These are phyloP conservation scores for Ballota nigra DNA, from an alignment of 257 asterid genomes.

Conservation along the genomic window DNA sequence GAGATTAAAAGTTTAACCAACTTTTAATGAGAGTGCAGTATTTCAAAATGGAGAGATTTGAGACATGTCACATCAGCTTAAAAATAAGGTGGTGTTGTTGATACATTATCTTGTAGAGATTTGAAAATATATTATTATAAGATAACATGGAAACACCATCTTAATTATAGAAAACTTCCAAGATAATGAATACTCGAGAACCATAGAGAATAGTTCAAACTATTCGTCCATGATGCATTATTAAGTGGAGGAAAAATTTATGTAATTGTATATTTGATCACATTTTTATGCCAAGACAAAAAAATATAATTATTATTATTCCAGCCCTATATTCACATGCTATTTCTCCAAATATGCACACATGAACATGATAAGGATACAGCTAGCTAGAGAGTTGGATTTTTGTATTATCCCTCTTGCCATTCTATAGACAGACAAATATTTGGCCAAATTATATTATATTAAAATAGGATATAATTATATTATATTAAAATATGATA, in stretches of 20 bases:
- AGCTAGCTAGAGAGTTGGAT: constrained; percentile 17
- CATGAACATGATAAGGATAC: constrained; percentile 24
- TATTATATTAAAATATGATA: no score
- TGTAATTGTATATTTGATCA: neutral
- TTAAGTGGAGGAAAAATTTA: neutral
- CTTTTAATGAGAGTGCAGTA: no score
- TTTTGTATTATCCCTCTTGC: constrained; percentile 18
- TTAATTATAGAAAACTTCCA: neutral
- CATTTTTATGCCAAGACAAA: constrained; percentile 28
- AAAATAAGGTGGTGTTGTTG: no score
- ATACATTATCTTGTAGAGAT: no score
- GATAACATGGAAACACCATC: no score
- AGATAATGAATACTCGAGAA: neutral
- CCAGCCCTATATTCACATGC: constrained; percentile 23
- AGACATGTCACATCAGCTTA: no score
- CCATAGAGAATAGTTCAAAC: neutral
- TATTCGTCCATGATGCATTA: constrained; percentile 3
- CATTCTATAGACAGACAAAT: no score
- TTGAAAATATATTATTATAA: no score
- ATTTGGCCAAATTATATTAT: no score
- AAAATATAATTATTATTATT: neutral
- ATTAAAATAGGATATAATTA: no score
- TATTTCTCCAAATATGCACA: constrained; percentile 22
- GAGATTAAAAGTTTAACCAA: no score
- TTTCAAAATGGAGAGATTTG: no score